Evolutionary conservation across 2,329 filamentous ascomycete genomes (phyloP).

Genomic region (Diaporthe helianthi): DNA sequence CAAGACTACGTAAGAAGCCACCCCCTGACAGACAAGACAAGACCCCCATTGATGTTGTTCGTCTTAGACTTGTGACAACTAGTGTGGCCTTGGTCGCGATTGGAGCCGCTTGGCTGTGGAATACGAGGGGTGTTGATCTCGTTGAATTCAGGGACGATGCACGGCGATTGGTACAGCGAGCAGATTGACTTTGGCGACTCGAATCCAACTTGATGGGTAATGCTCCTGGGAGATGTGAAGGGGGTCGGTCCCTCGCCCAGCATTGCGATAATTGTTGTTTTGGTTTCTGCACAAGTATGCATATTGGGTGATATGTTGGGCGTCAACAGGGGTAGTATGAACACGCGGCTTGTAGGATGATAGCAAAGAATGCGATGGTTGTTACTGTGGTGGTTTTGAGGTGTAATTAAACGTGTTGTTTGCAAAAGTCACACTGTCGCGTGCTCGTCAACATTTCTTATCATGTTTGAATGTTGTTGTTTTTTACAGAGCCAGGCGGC

Average conservation of each 20-base stretch:
- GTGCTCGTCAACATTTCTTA: no score
- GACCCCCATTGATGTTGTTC: slow-evolving; percentile 33
- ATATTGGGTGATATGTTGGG: background rate
- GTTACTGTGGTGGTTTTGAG: background rate
- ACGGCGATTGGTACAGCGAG: background rate
- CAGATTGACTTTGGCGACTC: background rate
- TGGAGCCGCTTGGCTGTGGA: slow-evolving; percentile 28
- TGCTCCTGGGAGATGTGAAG: background rate
- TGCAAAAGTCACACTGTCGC: no score
- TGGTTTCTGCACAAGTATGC: background rate
- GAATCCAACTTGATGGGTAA: background rate
- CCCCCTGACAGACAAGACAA: slow-evolving; percentile 24
- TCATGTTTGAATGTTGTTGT: background rate
- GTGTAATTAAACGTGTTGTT: background rate
- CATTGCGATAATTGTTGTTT: background rate
- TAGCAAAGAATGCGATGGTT: background rate
- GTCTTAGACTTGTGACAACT: slow-evolving; percentile 34
- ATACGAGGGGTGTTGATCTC: background rate
- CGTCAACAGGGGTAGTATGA: slow-evolving; percentile 15
- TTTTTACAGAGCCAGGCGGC: background rate
- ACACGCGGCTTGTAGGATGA: slow-evolving; percentile 19
- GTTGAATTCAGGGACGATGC: slow-evolving; percentile 8
- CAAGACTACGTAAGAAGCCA: slow-evolving; percentile 35
- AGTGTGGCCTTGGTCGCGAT: slow-evolving; percentile 31
- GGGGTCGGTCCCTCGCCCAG: background rate